Evolutionary conservation across 306 rosid species (phyloP).

Genomic region (Dalbergia cochinchinensis): DNA sequence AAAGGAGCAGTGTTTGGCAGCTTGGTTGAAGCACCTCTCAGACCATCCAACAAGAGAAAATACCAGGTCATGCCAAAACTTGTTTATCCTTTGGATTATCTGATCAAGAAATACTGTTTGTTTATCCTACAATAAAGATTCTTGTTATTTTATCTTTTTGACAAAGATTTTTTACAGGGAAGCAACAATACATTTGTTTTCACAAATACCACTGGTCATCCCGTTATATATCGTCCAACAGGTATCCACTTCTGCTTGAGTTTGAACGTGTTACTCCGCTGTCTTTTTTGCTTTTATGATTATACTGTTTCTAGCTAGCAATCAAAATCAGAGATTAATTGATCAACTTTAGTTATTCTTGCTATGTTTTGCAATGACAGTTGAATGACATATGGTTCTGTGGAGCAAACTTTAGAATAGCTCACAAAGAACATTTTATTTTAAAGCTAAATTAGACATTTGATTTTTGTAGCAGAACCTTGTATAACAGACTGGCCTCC

Average conservation of each 20-base stretch:
- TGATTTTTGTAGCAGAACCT: neutral
- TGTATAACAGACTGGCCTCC: neutral
- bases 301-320: slow-evolving; percentile 2
- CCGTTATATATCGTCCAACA: slow-evolving; percentile 84
- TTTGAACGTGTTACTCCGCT: neutral
- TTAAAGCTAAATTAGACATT: neutral
- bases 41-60: slow-evolving; percentile 71
- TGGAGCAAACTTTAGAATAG: neutral
- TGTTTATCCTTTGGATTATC: slow-evolving; percentile 17
- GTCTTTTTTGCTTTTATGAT: neutral
- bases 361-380: neutral
- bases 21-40: slow-evolving; percentile 91
- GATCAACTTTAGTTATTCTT: neutral
- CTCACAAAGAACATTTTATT: slow-evolving; percentile 5
- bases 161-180: slow-evolving; percentile 75
- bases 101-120: neutral
- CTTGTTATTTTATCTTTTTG: slow-evolving; percentile 39
- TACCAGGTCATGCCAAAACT: slow-evolving; percentile 76
- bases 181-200: slow-evolving; percentile 82
- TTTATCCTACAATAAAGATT: slow-evolving; percentile 31
- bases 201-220: slow-evolving; percentile 72
- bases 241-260: slow-evolving; percentile 54
- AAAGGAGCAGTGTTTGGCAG: slow-evolving; percentile 95
- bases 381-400: neutral
- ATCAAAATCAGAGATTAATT: slow-evolving; percentile 24